phyloP scores from a whole-genome alignment of 495 filamentous ascomycete species.

The Viridothelium virens region DNA sequence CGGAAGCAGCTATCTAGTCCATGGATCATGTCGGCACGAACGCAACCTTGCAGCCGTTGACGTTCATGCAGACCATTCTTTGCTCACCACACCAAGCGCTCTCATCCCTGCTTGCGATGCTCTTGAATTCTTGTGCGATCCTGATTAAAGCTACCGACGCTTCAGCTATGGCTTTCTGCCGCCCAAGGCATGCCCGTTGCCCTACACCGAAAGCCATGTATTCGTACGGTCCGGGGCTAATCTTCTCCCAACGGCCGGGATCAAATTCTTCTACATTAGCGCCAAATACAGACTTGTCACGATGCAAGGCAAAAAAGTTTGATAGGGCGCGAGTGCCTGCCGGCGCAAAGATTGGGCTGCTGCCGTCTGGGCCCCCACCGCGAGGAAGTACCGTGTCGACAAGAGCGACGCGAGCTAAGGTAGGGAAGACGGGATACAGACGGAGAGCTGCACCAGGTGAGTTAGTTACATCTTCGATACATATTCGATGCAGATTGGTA shows the following conservation, averaged over 20 bases:
- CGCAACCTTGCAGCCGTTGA: neutral
- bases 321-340: conserved; percentile 40
- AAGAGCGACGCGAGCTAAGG: conserved; percentile 41
- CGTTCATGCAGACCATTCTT: neutral
- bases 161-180: conserved; percentile 37
- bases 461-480: neutral
- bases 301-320: conserved; percentile 45
- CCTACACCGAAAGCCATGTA: conserved; percentile 34
- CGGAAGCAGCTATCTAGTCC: too few relatives aligned
- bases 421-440: conserved; percentile 46
- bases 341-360: conserved; percentile 34
- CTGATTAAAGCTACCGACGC: conserved; percentile 27
- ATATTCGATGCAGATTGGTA: neutral
- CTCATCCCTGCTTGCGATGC: neutral
- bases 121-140: conserved; percentile 28
- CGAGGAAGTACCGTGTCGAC: conserved; percentile 41
- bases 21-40: neutral
- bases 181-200: conserved; percentile 34
- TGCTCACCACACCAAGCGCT: neutral
- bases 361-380: conserved; percentile 32
- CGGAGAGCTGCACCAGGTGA: conserved; percentile 31
- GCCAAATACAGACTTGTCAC: conserved; percentile 43
- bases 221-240: conserved; percentile 39
- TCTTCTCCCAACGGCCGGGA: conserved; percentile 49
- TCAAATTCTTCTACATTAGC: conserved; percentile 44